Base-by-base conservation (phyloP, 805 yeast genomes). In the Peterozyma toletana region DNA sequence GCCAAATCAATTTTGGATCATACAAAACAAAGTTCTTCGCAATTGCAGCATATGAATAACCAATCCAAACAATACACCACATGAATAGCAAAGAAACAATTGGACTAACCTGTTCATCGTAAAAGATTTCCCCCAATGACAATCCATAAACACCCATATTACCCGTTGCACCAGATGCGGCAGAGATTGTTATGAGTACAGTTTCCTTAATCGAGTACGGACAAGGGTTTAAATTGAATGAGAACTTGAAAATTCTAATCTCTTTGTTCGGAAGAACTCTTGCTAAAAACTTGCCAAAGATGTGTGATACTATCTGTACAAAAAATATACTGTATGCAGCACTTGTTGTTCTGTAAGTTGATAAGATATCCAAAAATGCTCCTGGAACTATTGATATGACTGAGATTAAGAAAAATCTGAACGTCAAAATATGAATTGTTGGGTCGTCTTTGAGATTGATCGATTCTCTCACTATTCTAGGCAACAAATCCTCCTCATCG, bases 151-250 rank as follows among this genome's bases (percentile, higher is more conserved):
- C 73, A 13, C 75, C 80, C 51, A 67, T 61, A 46, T 71, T 73
- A 1, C 78, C 78, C 0, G 78, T 68, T 46, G 83, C 71, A 15
- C 78, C 71, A 33, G 73, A 66, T 27, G 72, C 73, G 2, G 78
- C 78, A 1, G 78, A 68, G 30, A 73, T 61, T 9, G 78, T 70
- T 33, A 77, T 66, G 62, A 80, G 45, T 31, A 75, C 71, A 9
- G 78, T 67, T 50, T 75, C 80, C 46, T 75, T 74, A 37, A 75
- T 67, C 4, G 76, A 59, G 79, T 79, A 75, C 0, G 80, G 79
- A 2, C 78, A 75, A 0, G 81, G 80, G 46, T 75, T 75, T 41
- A 71, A 50, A 42, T 60, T 60, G 48, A 72, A 65, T 30, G 48
- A 47, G 40, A 54, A 51, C 11, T 42, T 17, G 7, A 40, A 27